These are phyloP conservation scores for Tulasnella sp. DNA, from an alignment of 768 basidiomycete genomes.

Conservation along the genomic window DNA sequence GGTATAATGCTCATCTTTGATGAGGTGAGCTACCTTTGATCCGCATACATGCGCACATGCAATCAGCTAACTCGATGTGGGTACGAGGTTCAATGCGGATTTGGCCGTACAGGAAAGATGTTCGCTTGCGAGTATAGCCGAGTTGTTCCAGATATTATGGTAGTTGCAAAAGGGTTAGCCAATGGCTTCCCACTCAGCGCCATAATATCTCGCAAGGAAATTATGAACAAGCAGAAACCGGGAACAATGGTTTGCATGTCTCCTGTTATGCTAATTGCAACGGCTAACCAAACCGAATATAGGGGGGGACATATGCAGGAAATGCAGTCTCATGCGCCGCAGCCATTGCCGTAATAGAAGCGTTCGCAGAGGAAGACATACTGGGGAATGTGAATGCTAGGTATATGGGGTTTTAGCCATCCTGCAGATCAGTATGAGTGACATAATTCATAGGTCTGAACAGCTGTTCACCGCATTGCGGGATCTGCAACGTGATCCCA, in stretches of 20 bases:
- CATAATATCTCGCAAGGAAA: conserved; percentile 61
- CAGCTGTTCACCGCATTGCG: conserved; percentile 57
- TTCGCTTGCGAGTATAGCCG: conserved; percentile 76
- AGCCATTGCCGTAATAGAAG: conserved; percentile 67
- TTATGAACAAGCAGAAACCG: conserved; percentile 64
- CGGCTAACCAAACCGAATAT: conserved; percentile 1
- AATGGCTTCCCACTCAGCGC: conserved; percentile 92
- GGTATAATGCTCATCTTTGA: conserved; percentile 74
- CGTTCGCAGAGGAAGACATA: conserved; percentile 65
- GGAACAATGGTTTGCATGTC: conserved; percentile 57
- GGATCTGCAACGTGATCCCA: conserved; percentile 41
- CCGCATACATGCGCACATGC: conserved; percentile 14
- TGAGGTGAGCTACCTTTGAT: conserved; percentile 36
- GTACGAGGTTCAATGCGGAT: conserved; percentile 53
- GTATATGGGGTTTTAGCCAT: conserved; percentile 26
- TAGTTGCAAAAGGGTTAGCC: conserved; percentile 82
- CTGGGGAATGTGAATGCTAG: conserved; percentile 66
- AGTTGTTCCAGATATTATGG: conserved; percentile 76
- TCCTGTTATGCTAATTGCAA: neutral
- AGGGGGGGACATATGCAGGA: conserved; percentile 86
- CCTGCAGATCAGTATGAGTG: neutral
- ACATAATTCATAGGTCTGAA: conserved; percentile 38
- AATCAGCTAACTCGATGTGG: conserved; percentile 24
- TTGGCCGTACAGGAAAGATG: conserved; percentile 71
- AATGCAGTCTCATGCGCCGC: conserved; percentile 90